Evolutionary conservation across 805 yeast genomes (phyloP), one percentile per base, ranked within the genome.

Genomic region (Schwanniomyces pseudopolymorphus): DNA sequence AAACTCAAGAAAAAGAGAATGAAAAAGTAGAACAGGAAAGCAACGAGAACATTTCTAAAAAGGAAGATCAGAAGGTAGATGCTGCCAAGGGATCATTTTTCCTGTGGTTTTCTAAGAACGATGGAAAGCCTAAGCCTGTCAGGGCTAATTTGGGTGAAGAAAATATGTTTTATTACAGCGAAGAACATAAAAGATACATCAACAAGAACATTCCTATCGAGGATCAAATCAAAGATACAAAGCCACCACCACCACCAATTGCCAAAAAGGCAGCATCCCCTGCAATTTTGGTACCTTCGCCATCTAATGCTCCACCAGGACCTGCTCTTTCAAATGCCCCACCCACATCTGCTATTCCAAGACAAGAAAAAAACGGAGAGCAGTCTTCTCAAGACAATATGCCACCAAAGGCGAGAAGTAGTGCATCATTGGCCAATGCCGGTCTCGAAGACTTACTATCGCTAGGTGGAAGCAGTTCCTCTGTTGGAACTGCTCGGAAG

Each of bases 141-240:
- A 80, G 81, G 52, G 98, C 97, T 31, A 89, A 94, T 54, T 69
- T 94, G 44, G 99, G 98, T 10, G 88, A 86, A 47, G 78, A 82
- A 48, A 85, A 76, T 59, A 72, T 79, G 14, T 85, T 94, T 60
- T 78, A 80, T 58, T 94, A 82, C 63, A 96, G 91, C 67, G 92
- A 88, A 56, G 81, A 86, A 48, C 77, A 86, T 59, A 84, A 85
- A 61, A 79, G 96, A 58, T 94, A 97, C 97, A 81, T 94, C 43
- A 84, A 89, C 59, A 80, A 79, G 45, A 79, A 81, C 51, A 81
- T 80, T 3, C 79, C 84, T 21, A 73, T 78, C 42, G 94, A 81
- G 59, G 91, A 85, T 41, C 83, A 83, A 56, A 66, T 75, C 43
- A 72, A 70, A 40, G 66, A 73, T 5, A 65, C 80, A 1, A 76